Base-by-base conservation (phyloP, 805 yeast genomes). In the Candida chilensis region DNA sequence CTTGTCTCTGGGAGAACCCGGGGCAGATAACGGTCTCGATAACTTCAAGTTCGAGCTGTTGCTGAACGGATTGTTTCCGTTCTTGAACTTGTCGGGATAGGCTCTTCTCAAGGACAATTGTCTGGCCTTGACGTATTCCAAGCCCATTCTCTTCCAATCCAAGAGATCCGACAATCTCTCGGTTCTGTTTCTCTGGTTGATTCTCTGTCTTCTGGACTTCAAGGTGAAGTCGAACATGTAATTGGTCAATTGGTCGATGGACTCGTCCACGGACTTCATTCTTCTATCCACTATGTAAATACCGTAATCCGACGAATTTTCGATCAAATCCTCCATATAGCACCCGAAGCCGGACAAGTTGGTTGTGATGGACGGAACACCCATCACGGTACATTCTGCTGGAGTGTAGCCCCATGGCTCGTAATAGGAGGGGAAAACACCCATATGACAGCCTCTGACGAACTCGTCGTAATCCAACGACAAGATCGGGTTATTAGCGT, bases 341-440 rank as follows among this genome's bases (percentile, higher is more conserved):
- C 97, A 94, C 29, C 98, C 98, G 51, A 90, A 90, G 1, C 98
- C 98, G 2, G 96, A 85, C 36, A 90, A 62, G 53, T 90, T 90
- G 25, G 98, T 90, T 8, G 98, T 90, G 47, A 90, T 84, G 5
- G 96, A 85, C 12, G 98, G 98, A 36, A 92, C 94, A 33, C 98
- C 98, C 98, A 90, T 90, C 16, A 92, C 98, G 1, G 98, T 90
- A 64, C 98, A 92, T 55, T 90, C 98, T 6, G 97, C 97, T 3
- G 98, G 98, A 2, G 98, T 90, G 57, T 90, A 90, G 24, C 98
- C 98, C 98, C 98, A 90, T 4, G 98, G 98, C 60, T 90, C 98
- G 52, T 90, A 90, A 60, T 90, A 90, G 0, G 96, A 86, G 29
- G 98, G 98, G 78, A 90, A 90, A 30, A 90, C 95, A 54, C 98